A percentile compares a stretch with the other conserved stretches of the same genome.
Conservation (phyloP, 805 yeast species). For the Wickerhamiella musiphila region DNA sequence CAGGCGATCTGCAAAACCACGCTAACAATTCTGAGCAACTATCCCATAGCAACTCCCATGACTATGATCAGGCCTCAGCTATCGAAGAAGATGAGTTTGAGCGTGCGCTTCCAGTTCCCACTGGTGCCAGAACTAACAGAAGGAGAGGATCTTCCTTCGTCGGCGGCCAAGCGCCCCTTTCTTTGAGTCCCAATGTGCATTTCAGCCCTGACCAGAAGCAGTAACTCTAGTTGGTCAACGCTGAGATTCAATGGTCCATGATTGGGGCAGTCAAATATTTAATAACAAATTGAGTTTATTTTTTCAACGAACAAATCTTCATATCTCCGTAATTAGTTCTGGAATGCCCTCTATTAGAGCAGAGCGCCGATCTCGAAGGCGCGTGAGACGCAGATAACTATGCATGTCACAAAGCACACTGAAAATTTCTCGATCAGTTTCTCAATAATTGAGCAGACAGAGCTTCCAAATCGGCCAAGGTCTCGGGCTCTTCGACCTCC, state of each 20-base stretch:
- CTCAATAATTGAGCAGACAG: slow-evolving; percentile 17
- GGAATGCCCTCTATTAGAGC: too few relatives aligned
- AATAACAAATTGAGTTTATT: too few relatives aligned
- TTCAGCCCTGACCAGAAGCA: slow-evolving; percentile 1
- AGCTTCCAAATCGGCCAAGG: slow-evolving; percentile 87
- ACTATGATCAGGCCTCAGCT: background rate
- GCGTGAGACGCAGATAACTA: too few relatives aligned
- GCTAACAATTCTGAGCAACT: background rate
- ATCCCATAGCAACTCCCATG: too few relatives aligned
- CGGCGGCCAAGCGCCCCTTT: slow-evolving; percentile 13
- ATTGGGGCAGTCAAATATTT: too few relatives aligned
- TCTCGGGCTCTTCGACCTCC: slow-evolving; percentile 76
- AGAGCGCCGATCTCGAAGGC: too few relatives aligned
- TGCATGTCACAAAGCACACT: too few relatives aligned
- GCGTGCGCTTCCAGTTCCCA: background rate
- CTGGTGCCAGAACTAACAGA: slow-evolving; percentile 3
- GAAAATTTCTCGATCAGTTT: too few relatives aligned
- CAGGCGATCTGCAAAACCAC: slow-evolving; percentile 4
- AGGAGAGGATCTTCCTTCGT: slow-evolving; percentile 11
- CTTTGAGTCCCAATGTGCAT: slow-evolving; percentile 6
- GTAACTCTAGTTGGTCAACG: too few relatives aligned
- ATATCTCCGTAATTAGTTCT: background rate
- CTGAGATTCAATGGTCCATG: too few relatives aligned
- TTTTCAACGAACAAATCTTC: too few relatives aligned
- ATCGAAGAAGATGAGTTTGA: background rate